Conservation (phyloP, 2,329 filamentous ascomycete species). For the Aspergillus ibericus region DNA sequence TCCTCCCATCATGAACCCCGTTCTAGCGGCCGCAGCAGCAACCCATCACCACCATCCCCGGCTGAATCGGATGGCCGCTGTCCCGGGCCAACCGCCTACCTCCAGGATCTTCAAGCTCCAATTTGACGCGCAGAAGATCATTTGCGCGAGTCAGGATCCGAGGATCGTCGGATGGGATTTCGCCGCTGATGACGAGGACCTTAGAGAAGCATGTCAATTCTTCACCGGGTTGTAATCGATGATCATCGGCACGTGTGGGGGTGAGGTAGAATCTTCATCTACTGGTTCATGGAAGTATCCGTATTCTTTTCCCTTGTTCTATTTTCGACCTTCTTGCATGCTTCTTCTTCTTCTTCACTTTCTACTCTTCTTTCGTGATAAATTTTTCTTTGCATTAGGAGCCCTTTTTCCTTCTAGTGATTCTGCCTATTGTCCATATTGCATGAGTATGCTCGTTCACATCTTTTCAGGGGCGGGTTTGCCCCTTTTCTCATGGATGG, state of each 20-base stretch:
- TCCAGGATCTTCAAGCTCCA: conserved; percentile 91
- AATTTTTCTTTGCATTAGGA: neutral
- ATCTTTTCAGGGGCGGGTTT: neutral
- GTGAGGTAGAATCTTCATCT: neutral
- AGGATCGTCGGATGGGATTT: conserved; percentile 98
- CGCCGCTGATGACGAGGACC: conserved; percentile 77
- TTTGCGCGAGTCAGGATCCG: conserved; percentile 89
- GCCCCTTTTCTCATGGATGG: neutral
- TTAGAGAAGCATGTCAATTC: conserved; percentile 75
- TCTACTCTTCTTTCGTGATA: neutral
- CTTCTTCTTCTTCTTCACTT: neutral
- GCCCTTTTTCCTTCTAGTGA: neutral
- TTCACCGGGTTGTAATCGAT: conserved; percentile 56
- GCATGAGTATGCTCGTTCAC: neutral
- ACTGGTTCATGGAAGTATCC: neutral
- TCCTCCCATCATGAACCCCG: neutral
- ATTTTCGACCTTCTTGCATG: neutral
- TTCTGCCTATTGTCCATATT: neutral
- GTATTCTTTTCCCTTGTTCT: neutral
- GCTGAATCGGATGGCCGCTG: neutral
- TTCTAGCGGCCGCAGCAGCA: neutral
- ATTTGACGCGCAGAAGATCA: conserved; percentile 88
- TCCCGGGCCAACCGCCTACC: conserved; percentile 33
- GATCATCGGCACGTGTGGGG: neutral
- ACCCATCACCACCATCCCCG: neutral